Evolutionary conservation across 805 yeast genomes (phyloP), one percentile per base, ranked within the genome.

Genomic region (Brettanomyces bruxellensis): DNA sequence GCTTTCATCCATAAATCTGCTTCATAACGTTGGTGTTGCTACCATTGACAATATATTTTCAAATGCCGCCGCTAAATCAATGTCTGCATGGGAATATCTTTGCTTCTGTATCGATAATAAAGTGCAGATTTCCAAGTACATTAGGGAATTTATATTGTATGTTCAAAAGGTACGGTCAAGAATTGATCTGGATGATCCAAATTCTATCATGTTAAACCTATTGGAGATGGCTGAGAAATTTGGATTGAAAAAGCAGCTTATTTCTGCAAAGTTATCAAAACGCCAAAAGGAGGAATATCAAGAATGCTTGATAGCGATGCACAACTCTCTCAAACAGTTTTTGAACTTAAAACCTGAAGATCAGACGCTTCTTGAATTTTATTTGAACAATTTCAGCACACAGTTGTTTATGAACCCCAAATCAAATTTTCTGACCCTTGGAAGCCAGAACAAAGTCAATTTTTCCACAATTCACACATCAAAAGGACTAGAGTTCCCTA

Each of bases 391-490:
- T 41, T 72, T 71, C 56, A 41, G 36, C 30, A 9, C 35, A 24
- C 39, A 45, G 11, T 28, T 54, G 5, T 45, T 52, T 3, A 24
- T 50, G 36, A 44, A 51, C 24, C 53, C 57, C 13, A 50, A 48
- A 34, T 32, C 52, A 11, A 50, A 50, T 30, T 44, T 59, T 44
- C 50, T 71, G 54, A 34, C 53, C 46, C 22, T 53, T 41, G 40
- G 59, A 51, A 40, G 57, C 45, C 49, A 64, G 49, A 49, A 60
- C 37, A 58, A 69, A 14, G 64, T 83, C 5, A 78, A 77, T 44
- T 52, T 83, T 1, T 78, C 88, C 0, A 85, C 91, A 0, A 75
- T 85, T 2, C 91, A 85, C 59, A 70, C 86, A 0, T 79, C 90
- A 1, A 85, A 85, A 53, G 91, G 93, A 0, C 59, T 83, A 4